Evolutionary conservation across 768 basidiomycete genomes (phyloP).

Genomic region (Serendipita sp.): DNA sequence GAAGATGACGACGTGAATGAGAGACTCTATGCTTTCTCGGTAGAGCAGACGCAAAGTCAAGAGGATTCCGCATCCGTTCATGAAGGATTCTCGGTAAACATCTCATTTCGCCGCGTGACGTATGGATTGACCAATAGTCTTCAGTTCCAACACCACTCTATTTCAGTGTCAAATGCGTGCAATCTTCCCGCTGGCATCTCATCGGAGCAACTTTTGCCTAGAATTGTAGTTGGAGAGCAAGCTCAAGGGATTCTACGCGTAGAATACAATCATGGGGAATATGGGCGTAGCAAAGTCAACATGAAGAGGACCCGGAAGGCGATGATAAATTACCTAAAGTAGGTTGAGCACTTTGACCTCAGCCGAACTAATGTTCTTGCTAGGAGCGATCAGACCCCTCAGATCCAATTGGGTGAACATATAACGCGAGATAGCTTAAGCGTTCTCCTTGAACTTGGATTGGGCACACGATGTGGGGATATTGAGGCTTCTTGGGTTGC

Average conservation of each 20-base stretch:
- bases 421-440: slow-evolving; percentile 14
- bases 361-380: background rate
- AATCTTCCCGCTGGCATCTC: background rate
- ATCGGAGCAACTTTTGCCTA: slow-evolving; percentile 12
- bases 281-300: background rate
- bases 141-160: background rate
- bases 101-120: background rate
- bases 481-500: background rate
- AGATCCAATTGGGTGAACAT: background rate
- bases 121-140: background rate
- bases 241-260: slow-evolving; percentile 25
- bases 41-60: slow-evolving; percentile 36
- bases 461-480: background rate
- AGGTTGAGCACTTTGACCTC: background rate
- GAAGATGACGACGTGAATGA: slow-evolving; percentile 20
- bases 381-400: background rate
- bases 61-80: slow-evolving; percentile 31
- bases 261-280: slow-evolving; percentile 10
- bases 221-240: slow-evolving; percentile 25
- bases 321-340: background rate
- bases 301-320: background rate
- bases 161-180: background rate
- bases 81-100: slow-evolving; percentile 30
- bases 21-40: slow-evolving; percentile 36
- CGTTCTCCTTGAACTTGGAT: slow-evolving; percentile 18